phyloP scores from a whole-genome alignment of 1,139 yeast species.

The Candida tunisiensis region DNA sequence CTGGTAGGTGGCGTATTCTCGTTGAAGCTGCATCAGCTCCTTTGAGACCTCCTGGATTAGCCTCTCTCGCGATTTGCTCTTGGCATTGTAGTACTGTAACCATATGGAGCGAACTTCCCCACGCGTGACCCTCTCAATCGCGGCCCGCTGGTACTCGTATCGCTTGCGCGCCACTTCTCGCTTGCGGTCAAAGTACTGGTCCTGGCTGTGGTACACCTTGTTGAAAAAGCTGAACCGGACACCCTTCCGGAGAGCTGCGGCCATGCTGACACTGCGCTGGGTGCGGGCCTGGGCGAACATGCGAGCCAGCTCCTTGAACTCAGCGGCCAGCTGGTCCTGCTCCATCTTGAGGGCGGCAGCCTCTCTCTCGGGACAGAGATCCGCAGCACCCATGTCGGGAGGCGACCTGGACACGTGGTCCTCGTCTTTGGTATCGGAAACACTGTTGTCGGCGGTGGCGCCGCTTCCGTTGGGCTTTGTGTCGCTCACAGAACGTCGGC shows the following conservation, averaged over 20 bases:
- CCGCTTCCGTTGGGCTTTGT: no score
- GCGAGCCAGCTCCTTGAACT: slow-evolving; percentile 13
- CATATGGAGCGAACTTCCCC: slow-evolving; percentile 15
- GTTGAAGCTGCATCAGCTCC: slow-evolving; percentile 9
- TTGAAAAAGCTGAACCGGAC: slow-evolving; percentile 8
- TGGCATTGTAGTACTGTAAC: slow-evolving; percentile 12
- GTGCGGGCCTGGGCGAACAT: slow-evolving; percentile 13
- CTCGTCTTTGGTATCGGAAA: no score
- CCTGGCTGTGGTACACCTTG: slow-evolving; percentile 9
- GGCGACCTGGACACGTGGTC: no score
- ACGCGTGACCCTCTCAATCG: slow-evolving; percentile 9
- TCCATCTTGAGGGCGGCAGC: no score
- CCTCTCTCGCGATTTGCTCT: slow-evolving; percentile 9
- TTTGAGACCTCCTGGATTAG: slow-evolving; percentile 7
- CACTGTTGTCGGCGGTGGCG: not conserved
- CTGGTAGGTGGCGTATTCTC: slow-evolving; percentile 8
- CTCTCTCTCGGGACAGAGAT: no score
- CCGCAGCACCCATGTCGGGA: no score
- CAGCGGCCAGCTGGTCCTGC: slow-evolving; percentile 13
- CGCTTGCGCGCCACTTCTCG: slow-evolving; percentile 6
- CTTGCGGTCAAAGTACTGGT: slow-evolving; percentile 8
- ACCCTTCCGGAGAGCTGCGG: slow-evolving; percentile 9
- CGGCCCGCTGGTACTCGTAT: slow-evolving; percentile 8
- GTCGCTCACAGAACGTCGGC: no score
- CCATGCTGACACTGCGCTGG: slow-evolving; percentile 12